Evolutionary conservation across 2,329 filamentous ascomycete genomes (phyloP).

Genomic region (Teratosphaeria epicoccoides): DNA sequence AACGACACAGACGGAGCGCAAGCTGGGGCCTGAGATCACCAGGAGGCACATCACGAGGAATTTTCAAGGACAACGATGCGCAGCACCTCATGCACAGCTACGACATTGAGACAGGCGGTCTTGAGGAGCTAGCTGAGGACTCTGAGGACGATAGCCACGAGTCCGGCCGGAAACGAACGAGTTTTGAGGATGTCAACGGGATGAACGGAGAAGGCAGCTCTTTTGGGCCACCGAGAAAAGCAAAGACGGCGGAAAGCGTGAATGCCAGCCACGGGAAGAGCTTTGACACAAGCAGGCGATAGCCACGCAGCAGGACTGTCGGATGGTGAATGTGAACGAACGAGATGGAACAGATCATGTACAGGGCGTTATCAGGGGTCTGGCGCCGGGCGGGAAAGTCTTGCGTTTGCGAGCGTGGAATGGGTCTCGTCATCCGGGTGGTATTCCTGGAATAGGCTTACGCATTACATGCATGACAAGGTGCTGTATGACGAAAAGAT

Average conservation of each 20-base stretch:
- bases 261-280: slow-evolving; percentile 11
- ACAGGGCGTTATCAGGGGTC: slow-evolving; percentile 5
- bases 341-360: slow-evolving; percentile 1
- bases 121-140: slow-evolving; percentile 70
- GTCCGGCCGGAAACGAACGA: slow-evolving; percentile 23
- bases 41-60: slow-evolving; percentile 27
- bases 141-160: slow-evolving; percentile 50
- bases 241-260: slow-evolving; percentile 8
- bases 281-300: slow-evolving; percentile 13
- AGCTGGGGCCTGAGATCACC: slow-evolving; percentile 20
- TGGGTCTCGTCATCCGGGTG: too few species aligned
- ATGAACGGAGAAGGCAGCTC: slow-evolving; percentile 9
- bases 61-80: slow-evolving; percentile 42
- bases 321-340: neutral
- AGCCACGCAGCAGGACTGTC: slow-evolving; percentile 1
- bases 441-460: neutral
- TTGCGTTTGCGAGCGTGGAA: too few species aligned
- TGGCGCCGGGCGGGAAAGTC: neutral
- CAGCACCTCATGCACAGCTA: slow-evolving; percentile 81
- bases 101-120: slow-evolving; percentile 63
- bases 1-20: slow-evolving; percentile 46
- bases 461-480: neutral
- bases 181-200: slow-evolving; percentile 22
- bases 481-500: neutral
- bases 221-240: slow-evolving; percentile 6